Conservation (phyloP, 352 stramenopile species). For the Phytophthora ramorum region DNA sequence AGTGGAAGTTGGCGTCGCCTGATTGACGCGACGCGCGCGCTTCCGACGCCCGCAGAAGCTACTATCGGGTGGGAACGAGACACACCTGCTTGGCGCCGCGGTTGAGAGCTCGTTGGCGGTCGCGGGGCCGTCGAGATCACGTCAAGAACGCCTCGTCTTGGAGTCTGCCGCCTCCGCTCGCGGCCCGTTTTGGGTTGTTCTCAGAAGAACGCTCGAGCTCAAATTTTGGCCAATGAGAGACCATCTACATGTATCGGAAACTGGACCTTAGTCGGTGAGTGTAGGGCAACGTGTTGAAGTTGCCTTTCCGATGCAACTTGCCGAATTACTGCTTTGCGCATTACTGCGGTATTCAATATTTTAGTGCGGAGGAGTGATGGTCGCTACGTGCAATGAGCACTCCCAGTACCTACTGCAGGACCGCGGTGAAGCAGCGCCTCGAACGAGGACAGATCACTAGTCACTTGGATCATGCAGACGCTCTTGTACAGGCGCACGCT, state of each 20-base stretch:
- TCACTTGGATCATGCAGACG: too few species aligned
- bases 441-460: neutral
- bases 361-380: neutral
- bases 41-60: conserved; percentile 3
- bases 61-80: neutral
- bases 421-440: too few species aligned
- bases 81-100: conserved; percentile 15
- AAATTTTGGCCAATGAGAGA: conserved; percentile 1
- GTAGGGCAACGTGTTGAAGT: neutral
- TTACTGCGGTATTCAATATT: neutral
- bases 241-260: neutral
- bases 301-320: neutral
- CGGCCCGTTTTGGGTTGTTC: conserved; percentile 39
- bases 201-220: conserved; percentile 26
- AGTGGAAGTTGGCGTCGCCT: conserved; percentile 2
- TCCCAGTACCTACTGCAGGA: too few species aligned
- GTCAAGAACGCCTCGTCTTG: conserved; percentile 20
- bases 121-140: conserved; percentile 11
- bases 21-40: neutral
- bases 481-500: too few species aligned
- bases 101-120: conserved; percentile 1
- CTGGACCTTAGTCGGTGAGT: conserved; percentile 3
- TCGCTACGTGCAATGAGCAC: too few species aligned
- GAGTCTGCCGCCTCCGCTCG: conserved; percentile 18
- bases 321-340: too few species aligned